Evolutionary conservation across 768 basidiomycete species (phyloP).

Genomic region (Amanita phalloides): DNA sequence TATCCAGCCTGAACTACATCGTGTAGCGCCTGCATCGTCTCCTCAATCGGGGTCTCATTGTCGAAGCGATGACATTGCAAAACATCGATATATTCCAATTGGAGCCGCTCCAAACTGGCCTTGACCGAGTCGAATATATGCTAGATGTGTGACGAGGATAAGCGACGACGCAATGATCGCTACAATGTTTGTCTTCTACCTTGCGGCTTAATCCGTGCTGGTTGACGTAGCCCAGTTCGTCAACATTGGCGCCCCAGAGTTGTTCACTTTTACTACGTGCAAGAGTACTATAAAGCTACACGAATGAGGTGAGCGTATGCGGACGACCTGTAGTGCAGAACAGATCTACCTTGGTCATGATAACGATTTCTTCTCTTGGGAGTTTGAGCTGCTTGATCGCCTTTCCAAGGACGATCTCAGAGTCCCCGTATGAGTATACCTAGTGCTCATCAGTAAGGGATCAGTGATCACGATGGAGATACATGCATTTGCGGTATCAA

Average conservation of each 20-base stretch:
- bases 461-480: background rate
- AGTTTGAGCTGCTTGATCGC: conserved; percentile 57
- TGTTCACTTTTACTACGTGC: background rate
- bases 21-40: conserved; percentile 36
- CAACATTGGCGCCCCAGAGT: conserved; percentile 13
- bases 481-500: conserved; percentile 44
- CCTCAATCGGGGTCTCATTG: conserved; percentile 28
- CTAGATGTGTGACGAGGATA: conserved; percentile 13
- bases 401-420: conserved; percentile 63
- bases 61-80: conserved; percentile 41
- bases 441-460: conserved; percentile 10
- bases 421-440: conserved; percentile 57
- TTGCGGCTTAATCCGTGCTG: conserved; percentile 26
- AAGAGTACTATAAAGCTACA: background rate
- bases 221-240: conserved; percentile 39
- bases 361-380: conserved; percentile 64
- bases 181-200: conserved; percentile 13
- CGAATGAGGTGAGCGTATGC: conserved; percentile 2
- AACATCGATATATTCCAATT: conserved; percentile 50
- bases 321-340: conserved; percentile 11
- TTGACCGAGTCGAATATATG: conserved; percentile 45
- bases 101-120: conserved; percentile 37
- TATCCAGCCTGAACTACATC: conserved; percentile 37
- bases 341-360: conserved; percentile 52
- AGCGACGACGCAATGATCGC: background rate